Evolutionary conservation across 2,329 filamentous ascomycete species (phyloP), one percentile per base, ranked within the genome.

Genomic region (Sporothrix phasma): DNA sequence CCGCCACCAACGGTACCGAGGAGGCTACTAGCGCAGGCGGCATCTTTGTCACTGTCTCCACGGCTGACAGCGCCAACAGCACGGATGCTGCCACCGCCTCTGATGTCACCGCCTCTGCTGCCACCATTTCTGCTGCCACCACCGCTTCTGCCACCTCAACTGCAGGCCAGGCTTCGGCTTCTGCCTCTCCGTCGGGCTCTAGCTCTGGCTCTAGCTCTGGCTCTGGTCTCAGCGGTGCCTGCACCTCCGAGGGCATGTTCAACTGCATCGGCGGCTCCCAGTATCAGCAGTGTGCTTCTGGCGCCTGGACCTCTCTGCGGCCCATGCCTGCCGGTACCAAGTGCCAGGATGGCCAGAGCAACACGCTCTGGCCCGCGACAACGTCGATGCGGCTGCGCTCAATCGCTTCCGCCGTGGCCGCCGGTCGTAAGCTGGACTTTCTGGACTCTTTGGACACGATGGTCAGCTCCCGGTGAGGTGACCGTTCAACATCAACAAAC

Each of bases 271-370:
- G 79, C 65, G 72, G 73, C 29, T 71, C 65, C 19, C 71, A 74
- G 41, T 83, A 80, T 76, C 80, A 83, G 73, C 79, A 79, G 67
- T 84, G 81, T 67, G 80, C 79, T 13, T 76, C 73, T 62, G 80
- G 81, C 19, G 41, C 71, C 19, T 83, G 81, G 81, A 75, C 78
- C 3, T 64, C 66, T 1, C 58, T 72, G 62, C 74, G 77, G 69
- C 64, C 72, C 10, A 74, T 83, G 72, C 75, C 80, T 0, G 65
- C 72, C 1, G 81, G 81, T 62, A 81, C 79, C 54, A 69, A 69
- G 45, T 84, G 81, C 73, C 74, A 70, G 37, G 66, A 71, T 15
- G 80, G 79, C 26, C 62, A 69, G 69, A 69, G 66, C 47, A 56
- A 68, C 24, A 68, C 66, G 49, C 68, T 73, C 39, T 69, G 68